phyloP scores from a whole-genome alignment of 495 filamentous ascomycete genomes.

The Venustampulla echinocandica region DNA sequence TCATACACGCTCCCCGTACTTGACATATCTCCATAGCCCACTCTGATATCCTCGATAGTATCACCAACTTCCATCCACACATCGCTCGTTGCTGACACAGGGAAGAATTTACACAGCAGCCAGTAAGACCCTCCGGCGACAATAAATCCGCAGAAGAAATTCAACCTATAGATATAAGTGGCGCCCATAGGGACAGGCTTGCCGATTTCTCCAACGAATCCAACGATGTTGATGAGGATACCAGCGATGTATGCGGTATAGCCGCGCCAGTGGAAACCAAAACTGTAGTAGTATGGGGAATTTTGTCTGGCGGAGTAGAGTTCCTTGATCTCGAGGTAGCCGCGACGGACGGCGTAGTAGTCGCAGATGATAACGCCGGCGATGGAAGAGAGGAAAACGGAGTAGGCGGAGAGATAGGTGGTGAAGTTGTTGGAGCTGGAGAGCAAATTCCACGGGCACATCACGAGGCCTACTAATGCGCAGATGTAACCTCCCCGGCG shows the following conservation, averaged over 20 bases:
- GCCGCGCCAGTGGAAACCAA: conserved; percentile 72
- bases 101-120: conserved; percentile 54
- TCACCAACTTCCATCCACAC: conserved; percentile 77
- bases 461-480: conserved; percentile 70
- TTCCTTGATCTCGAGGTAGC: conserved; percentile 70
- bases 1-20: conserved; percentile 12
- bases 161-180: conserved; percentile 80
- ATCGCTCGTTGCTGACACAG: conserved; percentile 64
- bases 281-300: conserved; percentile 64
- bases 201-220: conserved; percentile 79
- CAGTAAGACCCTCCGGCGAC: conserved; percentile 64
- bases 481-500: conserved; percentile 87
- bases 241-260: conserved; percentile 79
- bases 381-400: conserved; percentile 90
- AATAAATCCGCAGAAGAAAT: conserved; percentile 80
- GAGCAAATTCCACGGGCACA: conserved; percentile 85
- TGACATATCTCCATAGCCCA: conserved; percentile 36
- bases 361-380: conserved; percentile 84
- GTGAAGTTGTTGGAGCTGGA: conserved; percentile 77
- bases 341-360: conserved; percentile 81
- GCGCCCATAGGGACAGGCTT: conserved; percentile 61
- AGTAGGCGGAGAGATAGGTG: conserved; percentile 90
- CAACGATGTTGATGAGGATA: conserved; percentile 87
- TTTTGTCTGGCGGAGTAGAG: conserved; percentile 64
- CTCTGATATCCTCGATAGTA: conserved; percentile 43